phyloP scores from a whole-genome alignment of 2,329 filamentous ascomycete species.

The Penicillium freii region DNA sequence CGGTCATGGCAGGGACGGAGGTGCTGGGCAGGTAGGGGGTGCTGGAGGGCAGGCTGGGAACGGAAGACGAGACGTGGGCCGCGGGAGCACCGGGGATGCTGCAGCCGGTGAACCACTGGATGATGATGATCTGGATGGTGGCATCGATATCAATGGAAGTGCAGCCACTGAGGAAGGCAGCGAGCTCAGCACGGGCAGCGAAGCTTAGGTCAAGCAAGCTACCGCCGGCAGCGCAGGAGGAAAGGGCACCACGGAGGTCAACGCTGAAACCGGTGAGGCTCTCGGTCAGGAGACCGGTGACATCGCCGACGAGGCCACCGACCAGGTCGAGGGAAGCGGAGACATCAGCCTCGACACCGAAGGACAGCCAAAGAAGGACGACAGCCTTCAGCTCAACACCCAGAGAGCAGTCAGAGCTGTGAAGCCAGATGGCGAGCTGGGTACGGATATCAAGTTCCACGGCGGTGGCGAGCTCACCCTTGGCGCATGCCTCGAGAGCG shows the following conservation, averaged over 20 bases:
- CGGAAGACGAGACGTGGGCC: constrained; percentile 15
- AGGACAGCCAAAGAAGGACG: constrained; percentile 38
- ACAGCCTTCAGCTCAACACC: constrained; percentile 39
- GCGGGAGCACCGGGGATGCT: constrained; percentile 24
- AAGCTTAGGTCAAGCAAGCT: constrained; percentile 33
- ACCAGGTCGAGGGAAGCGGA: constrained; percentile 31
- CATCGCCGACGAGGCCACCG: constrained; percentile 27
- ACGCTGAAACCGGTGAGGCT: constrained; percentile 29
- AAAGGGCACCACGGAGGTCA: constrained; percentile 34
- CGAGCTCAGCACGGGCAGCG: constrained; percentile 36
- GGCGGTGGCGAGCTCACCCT: constrained; percentile 29
- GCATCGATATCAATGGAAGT: constrained; percentile 26
- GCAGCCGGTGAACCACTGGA: constrained; percentile 40
- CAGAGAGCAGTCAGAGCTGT: constrained; percentile 32
- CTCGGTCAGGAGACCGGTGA: constrained; percentile 32
- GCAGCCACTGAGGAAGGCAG: constrained; percentile 37
- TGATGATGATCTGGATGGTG: constrained; percentile 51
- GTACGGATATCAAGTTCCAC: constrained; percentile 32
- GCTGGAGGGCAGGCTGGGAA: constrained; percentile 20
- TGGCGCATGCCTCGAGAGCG: constrained; percentile 30
- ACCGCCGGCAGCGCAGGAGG: constrained; percentile 32
- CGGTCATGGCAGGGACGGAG: constrained; percentile 7
- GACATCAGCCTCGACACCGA: constrained; percentile 29
- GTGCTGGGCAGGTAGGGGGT: constrained; percentile 11
- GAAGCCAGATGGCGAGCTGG: constrained; percentile 35